Evolutionary conservation across 1,284 basidiomycete species (phyloP).

Genomic region (Rhodotorula mucilaginosa): DNA sequence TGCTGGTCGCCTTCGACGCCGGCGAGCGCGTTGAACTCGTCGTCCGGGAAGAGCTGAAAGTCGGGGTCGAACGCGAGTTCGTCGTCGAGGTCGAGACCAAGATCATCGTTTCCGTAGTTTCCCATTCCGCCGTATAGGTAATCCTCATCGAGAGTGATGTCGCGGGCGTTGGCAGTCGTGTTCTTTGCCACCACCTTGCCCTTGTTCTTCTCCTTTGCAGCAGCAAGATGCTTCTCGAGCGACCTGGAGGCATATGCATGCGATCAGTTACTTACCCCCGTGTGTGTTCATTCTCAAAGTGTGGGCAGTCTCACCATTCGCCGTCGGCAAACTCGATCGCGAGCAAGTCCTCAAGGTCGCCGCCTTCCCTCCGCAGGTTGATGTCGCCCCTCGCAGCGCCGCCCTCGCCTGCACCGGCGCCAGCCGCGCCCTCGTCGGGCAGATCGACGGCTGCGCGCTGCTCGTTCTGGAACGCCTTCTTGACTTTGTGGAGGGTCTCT

Average conservation of each 20-base stretch:
- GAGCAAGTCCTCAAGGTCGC: conserved; percentile 37
- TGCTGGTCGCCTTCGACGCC: conserved; percentile 2
- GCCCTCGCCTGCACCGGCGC: background rate
- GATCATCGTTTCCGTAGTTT: conserved; percentile 16
- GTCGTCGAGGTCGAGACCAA: conserved; percentile 16
- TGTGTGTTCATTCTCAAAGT: too few relatives aligned
- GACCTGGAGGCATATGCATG: conserved; percentile 13
- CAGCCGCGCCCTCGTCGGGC: conserved; percentile 12
- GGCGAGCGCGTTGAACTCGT: conserved; percentile 17
- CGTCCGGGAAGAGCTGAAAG: conserved; percentile 29
- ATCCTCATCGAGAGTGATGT: conserved; percentile 43
- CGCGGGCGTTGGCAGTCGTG: conserved; percentile 34
- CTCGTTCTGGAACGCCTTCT: conserved; percentile 61
- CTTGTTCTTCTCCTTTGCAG: conserved; percentile 25
- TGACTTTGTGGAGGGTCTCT: conserved; percentile 90
- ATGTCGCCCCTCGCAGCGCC: conserved; percentile 15
- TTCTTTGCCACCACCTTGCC: conserved; percentile 15
- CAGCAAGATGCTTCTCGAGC: conserved; percentile 31
- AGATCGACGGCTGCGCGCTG: conserved; percentile 30
- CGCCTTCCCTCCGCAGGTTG: conserved; percentile 30
- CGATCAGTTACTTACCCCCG: background rate
- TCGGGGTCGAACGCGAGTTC: conserved; percentile 26
- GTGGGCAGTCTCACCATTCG: conserved; percentile 15
- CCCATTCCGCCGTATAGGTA: conserved; percentile 6
- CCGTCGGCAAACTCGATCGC: conserved; percentile 25